phyloP scores from a whole-genome alignment of 208 protist genomes.

The Trypanosoma mega region DNA sequence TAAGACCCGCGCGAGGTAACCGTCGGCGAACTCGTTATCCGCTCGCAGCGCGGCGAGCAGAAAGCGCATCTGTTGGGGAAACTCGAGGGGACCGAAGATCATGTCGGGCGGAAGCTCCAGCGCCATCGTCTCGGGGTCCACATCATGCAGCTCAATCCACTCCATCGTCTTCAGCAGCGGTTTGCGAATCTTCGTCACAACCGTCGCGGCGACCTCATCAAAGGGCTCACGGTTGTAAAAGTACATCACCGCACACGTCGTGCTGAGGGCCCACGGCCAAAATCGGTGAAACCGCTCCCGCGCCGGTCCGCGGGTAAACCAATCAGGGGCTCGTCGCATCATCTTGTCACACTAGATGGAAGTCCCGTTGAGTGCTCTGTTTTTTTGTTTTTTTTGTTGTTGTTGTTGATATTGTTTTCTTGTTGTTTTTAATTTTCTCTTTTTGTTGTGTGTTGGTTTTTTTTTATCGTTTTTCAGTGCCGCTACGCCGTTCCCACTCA shows the following conservation, averaged over 20 bases:
- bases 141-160: conserved; percentile 89
- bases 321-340: conserved; percentile 82
- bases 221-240: conserved; percentile 87
- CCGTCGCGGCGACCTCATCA: conserved; percentile 74
- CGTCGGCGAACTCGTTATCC: conserved; percentile 89
- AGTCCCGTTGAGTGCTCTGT: no score
- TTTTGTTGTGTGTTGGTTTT: background rate
- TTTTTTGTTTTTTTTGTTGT: conserved; percentile 5
- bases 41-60: conserved; percentile 78
- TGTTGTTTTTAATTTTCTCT: background rate
- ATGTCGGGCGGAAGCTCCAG: conserved; percentile 87
- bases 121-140: conserved; percentile 86
- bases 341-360: conserved; percentile 27
- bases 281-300: conserved; percentile 79
- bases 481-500: no score
- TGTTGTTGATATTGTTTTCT: conserved; percentile 1
- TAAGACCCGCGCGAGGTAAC: conserved; percentile 83
- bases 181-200: conserved; percentile 75
- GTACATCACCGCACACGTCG: conserved; percentile 74
- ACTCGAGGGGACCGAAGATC: conserved; percentile 86
- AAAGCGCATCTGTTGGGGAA: conserved; percentile 88
- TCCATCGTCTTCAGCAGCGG: conserved; percentile 83
- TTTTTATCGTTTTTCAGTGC: no score
- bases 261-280: conserved; percentile 88
- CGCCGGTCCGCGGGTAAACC: conserved; percentile 80